Evolutionary conservation across 768 basidiomycete species (phyloP).

Genomic region (Leccinum longicurvipes): DNA sequence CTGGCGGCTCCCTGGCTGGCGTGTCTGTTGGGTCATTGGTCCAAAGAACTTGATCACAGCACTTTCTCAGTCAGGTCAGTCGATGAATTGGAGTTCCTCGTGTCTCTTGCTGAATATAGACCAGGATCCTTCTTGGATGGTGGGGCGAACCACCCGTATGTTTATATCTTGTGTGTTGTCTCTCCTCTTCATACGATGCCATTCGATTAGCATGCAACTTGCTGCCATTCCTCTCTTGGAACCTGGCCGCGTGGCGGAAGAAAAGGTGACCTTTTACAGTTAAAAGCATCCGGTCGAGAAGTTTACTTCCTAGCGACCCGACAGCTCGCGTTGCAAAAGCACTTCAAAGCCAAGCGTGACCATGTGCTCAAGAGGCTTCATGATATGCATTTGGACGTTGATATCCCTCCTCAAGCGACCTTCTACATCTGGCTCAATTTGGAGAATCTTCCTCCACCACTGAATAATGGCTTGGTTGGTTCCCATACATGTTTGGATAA

Average conservation of each 20-base stretch:
- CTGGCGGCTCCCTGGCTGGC: constrained; percentile 94
- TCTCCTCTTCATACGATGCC: background rate
- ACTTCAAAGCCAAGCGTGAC: constrained; percentile 90
- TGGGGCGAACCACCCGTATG: constrained; percentile 90
- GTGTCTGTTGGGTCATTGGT: constrained; percentile 87
- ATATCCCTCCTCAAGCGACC: constrained; percentile 72
- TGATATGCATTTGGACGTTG: constrained; percentile 72
- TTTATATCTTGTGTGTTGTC: constrained; percentile 2
- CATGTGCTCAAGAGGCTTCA: constrained; percentile 82
- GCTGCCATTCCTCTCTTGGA: constrained; percentile 85
- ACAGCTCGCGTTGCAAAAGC: constrained; percentile 77
- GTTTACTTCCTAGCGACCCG: background rate
- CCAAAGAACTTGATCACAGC: constrained; percentile 87
- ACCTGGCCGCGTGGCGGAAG: constrained; percentile 58
- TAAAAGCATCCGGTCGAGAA: background rate
- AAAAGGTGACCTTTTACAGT: constrained; percentile 49
- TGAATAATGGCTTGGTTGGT: constrained; percentile 83
- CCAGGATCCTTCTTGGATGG: constrained; percentile 84
- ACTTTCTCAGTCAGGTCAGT: constrained; percentile 68
- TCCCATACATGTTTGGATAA: background rate
- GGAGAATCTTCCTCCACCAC: constrained; percentile 69
- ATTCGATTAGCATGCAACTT: constrained; percentile 62
- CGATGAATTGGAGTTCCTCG: background rate
- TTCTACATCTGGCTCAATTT: constrained; percentile 96
- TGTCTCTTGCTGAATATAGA: background rate